These are phyloP conservation scores for Rhizophora mangle DNA, from an alignment of 345 rosid species.

Conservation along the genomic window DNA sequence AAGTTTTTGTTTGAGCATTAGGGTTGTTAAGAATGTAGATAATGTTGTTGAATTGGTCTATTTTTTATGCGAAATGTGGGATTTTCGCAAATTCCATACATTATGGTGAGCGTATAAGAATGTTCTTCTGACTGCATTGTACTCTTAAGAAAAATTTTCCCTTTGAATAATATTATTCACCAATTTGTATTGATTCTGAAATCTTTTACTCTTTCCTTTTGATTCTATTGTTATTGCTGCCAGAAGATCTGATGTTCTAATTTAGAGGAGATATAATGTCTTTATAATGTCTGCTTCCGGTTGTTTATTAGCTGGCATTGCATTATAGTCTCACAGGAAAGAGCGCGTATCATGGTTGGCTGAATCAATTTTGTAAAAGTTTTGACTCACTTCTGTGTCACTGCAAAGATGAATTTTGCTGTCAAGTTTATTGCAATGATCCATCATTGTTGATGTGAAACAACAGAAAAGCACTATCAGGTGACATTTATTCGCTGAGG, in stretches of 20 bases:
- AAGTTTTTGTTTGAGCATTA: constrained; percentile 20
- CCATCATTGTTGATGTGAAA: not conserved
- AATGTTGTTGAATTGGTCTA: constrained; percentile 18
- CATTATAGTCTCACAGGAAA: not conserved
- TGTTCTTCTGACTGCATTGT: constrained; percentile 23
- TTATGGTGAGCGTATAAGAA: constrained; percentile 24
- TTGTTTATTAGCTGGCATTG: not conserved
- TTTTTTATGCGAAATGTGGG: constrained; percentile 19
- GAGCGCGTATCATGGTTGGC: too few relatives aligned
- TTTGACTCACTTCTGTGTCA: not conserved
- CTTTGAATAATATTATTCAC: constrained; percentile 11
- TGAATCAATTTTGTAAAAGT: not conserved
- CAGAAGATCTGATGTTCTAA: not conserved
- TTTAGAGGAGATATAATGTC: not conserved
- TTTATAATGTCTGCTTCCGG: not conserved
- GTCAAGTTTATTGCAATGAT: not conserved
- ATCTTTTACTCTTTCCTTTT: not conserved
- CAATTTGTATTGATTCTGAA: constrained; percentile 12
- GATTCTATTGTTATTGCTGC: not conserved
- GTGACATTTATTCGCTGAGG: not conserved
- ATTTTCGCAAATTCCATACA: constrained; percentile 11
- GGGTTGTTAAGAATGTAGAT: constrained; percentile 33
- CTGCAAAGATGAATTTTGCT: not conserved
- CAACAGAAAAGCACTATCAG: not conserved
- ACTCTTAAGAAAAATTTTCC: constrained; percentile 16